phyloP scores from a whole-genome alignment of 108 stramenopile species.

The Mayamaea pseudoterrestris region DNA sequence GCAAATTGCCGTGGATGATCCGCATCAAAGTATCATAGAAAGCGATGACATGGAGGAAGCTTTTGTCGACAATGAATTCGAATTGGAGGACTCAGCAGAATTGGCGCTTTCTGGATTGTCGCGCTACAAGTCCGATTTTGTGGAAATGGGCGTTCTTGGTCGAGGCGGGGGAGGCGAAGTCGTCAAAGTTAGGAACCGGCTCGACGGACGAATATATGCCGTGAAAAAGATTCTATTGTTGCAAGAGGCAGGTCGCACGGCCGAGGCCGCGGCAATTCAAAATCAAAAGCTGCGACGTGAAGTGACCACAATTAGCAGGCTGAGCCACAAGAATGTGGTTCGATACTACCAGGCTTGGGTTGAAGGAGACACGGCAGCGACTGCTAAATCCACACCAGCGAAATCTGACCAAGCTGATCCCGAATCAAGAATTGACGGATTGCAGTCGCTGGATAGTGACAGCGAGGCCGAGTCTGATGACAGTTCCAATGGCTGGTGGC shows the following conservation, averaged over 20 bases:
- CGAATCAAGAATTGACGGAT: conserved; percentile 1
- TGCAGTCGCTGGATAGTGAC: too few relatives aligned
- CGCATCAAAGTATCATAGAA: conserved; percentile 7
- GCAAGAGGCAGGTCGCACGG: conserved; percentile 29
- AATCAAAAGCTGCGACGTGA: conserved; percentile 70
- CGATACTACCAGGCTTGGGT: conserved; percentile 76
- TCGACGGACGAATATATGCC: conserved; percentile 70
- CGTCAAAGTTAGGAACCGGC: conserved; percentile 62
- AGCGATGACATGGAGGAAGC: conserved; percentile 3
- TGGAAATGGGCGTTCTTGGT: conserved; percentile 65
- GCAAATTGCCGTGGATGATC: conserved; percentile 4
- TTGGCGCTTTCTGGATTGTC: conserved; percentile 7
- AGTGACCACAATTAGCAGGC: conserved; percentile 72
- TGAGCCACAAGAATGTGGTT: conserved; percentile 76
- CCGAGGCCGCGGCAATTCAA: conserved; percentile 35
- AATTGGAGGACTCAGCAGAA: conserved; percentile 27
- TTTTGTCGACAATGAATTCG: conserved; percentile 18
- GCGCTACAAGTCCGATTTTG: conserved; percentile 65
- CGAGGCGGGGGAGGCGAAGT: conserved; percentile 79
- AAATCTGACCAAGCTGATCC: conserved; percentile 2
- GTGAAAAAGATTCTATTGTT: conserved; percentile 68
- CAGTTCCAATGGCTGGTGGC: conserved; percentile 28
- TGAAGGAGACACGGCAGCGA: conserved; percentile 16
- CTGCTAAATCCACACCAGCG: conserved; percentile 3
- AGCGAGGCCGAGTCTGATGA: conserved; percentile 43